A percentile compares a stretch with the other conserved stretches of the same genome.
Conservation (phyloP, 192 early-diverging fungal genomes). For the Pilaira anomala region DNA sequence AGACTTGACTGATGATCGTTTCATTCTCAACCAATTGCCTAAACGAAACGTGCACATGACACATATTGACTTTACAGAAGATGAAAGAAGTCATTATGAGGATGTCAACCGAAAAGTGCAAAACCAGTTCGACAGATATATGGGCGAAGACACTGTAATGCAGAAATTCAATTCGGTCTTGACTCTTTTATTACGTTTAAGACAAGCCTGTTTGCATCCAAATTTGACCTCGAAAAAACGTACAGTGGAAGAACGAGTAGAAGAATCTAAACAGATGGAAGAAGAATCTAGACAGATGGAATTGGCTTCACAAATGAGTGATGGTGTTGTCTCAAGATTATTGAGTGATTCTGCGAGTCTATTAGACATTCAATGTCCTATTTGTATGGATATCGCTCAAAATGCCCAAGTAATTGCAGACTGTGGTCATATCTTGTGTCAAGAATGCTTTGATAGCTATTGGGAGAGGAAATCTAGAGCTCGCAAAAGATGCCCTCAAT, state of each 20-base stretch:
- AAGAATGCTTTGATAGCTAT: conserved; percentile 37
- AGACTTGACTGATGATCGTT: conserved; percentile 56
- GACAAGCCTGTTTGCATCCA: conserved; percentile 54
- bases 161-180: conserved; percentile 53
- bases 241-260: neutral
- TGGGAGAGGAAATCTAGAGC: neutral
- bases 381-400: conserved; percentile 37
- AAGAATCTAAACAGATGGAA: too few relatives aligned
- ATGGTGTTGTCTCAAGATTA: neutral
- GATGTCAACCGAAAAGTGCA: conserved; percentile 33
- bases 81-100: conserved; percentile 60
- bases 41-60: conserved; percentile 47
- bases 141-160: conserved; percentile 49
- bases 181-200: conserved; percentile 46
- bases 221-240: conserved; percentile 31
- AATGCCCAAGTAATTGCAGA: conserved; percentile 24
- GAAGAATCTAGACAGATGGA: too few relatives aligned
- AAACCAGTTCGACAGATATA: conserved; percentile 44
- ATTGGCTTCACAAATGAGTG: neutral
- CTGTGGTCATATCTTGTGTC: conserved; percentile 46
- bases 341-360: neutral
- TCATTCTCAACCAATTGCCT: conserved; percentile 66
- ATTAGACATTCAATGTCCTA: conserved; percentile 31
- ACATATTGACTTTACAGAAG: conserved; percentile 42
- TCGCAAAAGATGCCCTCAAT: conserved; percentile 32